Base-by-base conservation (phyloP, 1,284 basidiomycete species). In the Ganoderma lucidum region DNA sequence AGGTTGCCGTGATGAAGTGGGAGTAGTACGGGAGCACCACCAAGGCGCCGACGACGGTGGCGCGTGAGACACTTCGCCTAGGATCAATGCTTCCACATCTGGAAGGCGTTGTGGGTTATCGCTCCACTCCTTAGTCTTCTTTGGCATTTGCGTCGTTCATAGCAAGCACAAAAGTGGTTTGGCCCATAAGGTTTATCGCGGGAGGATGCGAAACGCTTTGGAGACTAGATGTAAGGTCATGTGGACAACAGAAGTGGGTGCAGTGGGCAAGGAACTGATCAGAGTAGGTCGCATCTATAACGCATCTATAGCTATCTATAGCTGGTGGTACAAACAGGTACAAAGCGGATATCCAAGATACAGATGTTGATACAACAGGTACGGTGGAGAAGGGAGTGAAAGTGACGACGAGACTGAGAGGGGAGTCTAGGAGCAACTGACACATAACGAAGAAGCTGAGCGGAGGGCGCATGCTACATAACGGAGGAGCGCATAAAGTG, bases 51-150 rank as follows among this genome's bases (percentile, higher is more conserved):
- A 19, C 30, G 15, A 6, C 30, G 17, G 53, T 56, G 30, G 30
- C 30, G 14, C 53, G 53, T 32, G 53, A 56, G 53, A 39, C 56
- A 15, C 35, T 19, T 39, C 35, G 8, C 4, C 35, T 8, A 19
- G 10, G 15, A 58, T 58, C 55, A 58, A 56, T 19, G 19, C 41
- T 61, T 58, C 72, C 59, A 12, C 28, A 66, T 71, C 41, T 59
- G 70, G 72, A 60, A 71, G 62, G 69, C 63, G 66, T 67, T 55
- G 64, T 71, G 61, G 69, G 68, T 23, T 23, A 23, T 23, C 23
- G 23, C 23, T 23, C 65, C 44, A 42, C 37, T 48, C 45, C 8
- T 35, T 28, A 28, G 6, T 23, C 12, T 3, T 28, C 37, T n/a
- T 14, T 23, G 37, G 4, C 58, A n/a, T 23, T 12, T 4, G 39